Evolutionary conservation across 805 yeast genomes (phyloP).

Genomic region (Ogataea trehalophila): DNA sequence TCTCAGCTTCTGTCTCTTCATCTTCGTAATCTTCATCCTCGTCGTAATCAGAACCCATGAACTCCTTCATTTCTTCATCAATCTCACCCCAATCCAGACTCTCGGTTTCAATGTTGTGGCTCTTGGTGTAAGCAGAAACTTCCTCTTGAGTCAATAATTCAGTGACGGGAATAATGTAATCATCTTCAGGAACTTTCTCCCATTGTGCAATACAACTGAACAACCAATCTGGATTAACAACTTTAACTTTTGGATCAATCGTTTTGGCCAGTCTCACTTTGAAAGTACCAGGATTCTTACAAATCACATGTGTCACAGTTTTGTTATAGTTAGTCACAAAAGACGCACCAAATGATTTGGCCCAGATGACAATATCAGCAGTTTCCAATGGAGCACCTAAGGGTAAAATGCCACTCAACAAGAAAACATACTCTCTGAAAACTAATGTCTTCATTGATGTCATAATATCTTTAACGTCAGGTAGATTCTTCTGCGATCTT

Average conservation of each 20-base stretch:
- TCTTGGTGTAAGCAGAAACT: slow-evolving; percentile 40
- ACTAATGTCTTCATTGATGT: slow-evolving; percentile 70
- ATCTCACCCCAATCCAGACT: slow-evolving; percentile 49
- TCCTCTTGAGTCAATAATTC: slow-evolving; percentile 40
- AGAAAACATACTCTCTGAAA: slow-evolving; percentile 60
- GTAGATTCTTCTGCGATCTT: slow-evolving; percentile 27
- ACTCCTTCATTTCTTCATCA: slow-evolving; percentile 52
- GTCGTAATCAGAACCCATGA: slow-evolving; percentile 42
- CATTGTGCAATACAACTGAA: slow-evolving; percentile 80
- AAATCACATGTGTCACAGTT: slow-evolving; percentile 82
- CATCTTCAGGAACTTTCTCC: slow-evolving; percentile 61
- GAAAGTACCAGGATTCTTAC: slow-evolving; percentile 73
- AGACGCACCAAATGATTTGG: slow-evolving; percentile 83
- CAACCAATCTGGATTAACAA: slow-evolving; percentile 92
- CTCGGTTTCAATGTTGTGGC: slow-evolving; percentile 35
- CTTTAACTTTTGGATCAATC: slow-evolving; percentile 52
- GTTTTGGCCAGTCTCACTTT: slow-evolving; percentile 79
- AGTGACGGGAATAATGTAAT: slow-evolving; percentile 50
- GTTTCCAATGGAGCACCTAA: slow-evolving; percentile 64
- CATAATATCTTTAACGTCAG: slow-evolving; percentile 66
- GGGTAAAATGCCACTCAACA: slow-evolving; percentile 89
- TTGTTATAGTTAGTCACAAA: slow-evolving; percentile 68
- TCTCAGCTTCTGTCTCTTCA: slow-evolving; percentile 5
- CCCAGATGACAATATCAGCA: slow-evolving; percentile 91
- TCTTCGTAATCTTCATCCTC: slow-evolving; percentile 26